Evolutionary conservation across 768 basidiomycete species (phyloP).

Genomic region (Xanthoconium stramineum): DNA sequence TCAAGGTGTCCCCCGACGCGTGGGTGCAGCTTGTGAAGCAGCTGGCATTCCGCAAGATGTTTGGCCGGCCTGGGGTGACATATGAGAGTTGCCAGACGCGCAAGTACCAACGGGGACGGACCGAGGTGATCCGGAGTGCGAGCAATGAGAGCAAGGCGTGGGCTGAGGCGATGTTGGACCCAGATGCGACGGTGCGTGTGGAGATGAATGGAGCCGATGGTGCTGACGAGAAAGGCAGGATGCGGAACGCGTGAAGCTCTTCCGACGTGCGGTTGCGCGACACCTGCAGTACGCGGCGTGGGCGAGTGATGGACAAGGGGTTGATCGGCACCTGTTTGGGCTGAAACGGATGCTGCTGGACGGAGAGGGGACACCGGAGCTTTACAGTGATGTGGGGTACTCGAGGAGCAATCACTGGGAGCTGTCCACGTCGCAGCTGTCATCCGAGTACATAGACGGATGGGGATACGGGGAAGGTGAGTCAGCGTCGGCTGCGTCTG

Average conservation of each 20-base stretch:
- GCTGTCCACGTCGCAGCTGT: constrained; percentile 86
- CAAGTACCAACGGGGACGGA: constrained; percentile 85
- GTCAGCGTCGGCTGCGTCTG: background rate
- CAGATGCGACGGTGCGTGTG: constrained; percentile 42
- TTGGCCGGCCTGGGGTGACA: constrained; percentile 67
- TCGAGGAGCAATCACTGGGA: constrained; percentile 83
- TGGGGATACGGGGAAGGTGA: constrained; percentile 97
- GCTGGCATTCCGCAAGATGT: constrained; percentile 90
- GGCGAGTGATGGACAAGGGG: constrained; percentile 93
- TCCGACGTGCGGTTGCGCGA: constrained; percentile 71
- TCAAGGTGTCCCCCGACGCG: constrained; percentile 86
- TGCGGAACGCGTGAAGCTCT: constrained; percentile 56
- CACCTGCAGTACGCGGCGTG: constrained; percentile 86
- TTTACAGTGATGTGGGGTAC: constrained; percentile 75
- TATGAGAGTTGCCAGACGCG: constrained; percentile 96
- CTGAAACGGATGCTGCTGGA: constrained; percentile 76
- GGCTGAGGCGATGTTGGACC: constrained; percentile 84
- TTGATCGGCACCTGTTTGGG: constrained; percentile 94
- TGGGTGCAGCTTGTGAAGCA: constrained; percentile 96
- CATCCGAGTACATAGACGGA: constrained; percentile 77
- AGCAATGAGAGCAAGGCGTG: constrained; percentile 82
- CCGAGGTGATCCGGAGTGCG: constrained; percentile 90
- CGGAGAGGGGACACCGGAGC: constrained; percentile 67
- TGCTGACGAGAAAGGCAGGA: constrained; percentile 38
- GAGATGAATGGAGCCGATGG: background rate